Percentiles rank a stretch among this genome's conserved stretches.
phyloP scores from a whole-genome alignment of 345 rosid species.

The Angophora floribunda region DNA sequence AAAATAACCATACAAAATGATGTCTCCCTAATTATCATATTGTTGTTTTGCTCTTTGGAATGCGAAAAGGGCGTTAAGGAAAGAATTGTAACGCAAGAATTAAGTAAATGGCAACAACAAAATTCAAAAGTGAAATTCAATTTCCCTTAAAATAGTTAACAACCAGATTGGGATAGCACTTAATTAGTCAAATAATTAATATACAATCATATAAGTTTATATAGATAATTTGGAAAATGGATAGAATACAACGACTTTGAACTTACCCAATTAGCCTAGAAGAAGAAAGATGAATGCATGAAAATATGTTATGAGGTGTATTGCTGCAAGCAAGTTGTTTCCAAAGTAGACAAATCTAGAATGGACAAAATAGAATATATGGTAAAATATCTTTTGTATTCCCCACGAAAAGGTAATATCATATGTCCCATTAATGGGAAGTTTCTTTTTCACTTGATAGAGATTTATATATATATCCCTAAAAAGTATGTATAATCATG shows the following conservation, averaged over 20 bases:
- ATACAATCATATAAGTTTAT: background rate
- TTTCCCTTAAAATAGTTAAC: background rate
- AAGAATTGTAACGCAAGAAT: background rate
- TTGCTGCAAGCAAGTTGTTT: background rate
- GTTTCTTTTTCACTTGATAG: too few species aligned
- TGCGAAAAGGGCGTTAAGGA: background rate
- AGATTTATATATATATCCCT: too few species aligned
- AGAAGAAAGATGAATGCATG: background rate
- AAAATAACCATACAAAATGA: background rate
- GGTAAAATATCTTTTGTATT: too few species aligned
- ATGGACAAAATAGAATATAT: too few species aligned
- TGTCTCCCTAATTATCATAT: background rate
- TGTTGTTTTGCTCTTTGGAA: background rate
- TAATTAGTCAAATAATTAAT: background rate
- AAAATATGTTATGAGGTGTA: background rate
- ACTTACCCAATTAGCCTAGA: background rate
- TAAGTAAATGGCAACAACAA: background rate
- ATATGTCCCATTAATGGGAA: too few species aligned
- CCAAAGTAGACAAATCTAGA: background rate
- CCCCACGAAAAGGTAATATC: too few species aligned
- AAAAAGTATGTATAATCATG: background rate
- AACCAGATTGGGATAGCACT: background rate
- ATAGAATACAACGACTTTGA: background rate
- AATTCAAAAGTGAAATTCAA: too few species aligned
- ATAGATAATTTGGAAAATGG: background rate